Percentiles rank a stretch among this genome's conserved stretches.
Evolutionary conservation across 1,284 basidiomycete genomes (phyloP).

Genomic region (Ceratobasidium theobromae): DNA sequence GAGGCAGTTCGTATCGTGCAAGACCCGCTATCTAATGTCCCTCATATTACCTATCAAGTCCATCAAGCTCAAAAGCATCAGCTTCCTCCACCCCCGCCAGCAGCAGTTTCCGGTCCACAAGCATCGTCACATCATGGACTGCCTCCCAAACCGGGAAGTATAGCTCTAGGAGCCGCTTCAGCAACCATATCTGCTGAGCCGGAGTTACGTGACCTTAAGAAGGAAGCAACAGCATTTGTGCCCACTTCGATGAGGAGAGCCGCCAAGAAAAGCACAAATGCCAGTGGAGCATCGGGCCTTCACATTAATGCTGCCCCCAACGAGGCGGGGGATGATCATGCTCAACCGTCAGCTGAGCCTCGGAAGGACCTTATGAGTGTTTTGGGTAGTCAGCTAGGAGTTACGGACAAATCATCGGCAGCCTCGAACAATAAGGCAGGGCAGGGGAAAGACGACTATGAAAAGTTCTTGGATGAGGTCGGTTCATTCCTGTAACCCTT

Average conservation of each 20-base stretch:
- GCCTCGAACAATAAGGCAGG: conserved; percentile 25
- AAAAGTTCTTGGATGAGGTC: conserved; percentile 74
- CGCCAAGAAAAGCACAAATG: conserved; percentile 10
- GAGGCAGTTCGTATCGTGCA: conserved; percentile 40
- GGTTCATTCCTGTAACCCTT: conserved; percentile 51
- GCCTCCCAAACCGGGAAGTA: conserved; percentile 18
- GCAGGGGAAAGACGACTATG: conserved; percentile 67
- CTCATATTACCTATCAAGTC: conserved; percentile 43
- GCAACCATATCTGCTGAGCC: conserved; percentile 82
- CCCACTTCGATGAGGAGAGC: conserved; percentile 52
- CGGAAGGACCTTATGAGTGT: conserved; percentile 30
- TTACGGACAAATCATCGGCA: neutral
- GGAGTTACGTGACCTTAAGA: conserved; percentile 84
- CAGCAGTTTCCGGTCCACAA: conserved; percentile 4
- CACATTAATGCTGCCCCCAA: conserved; percentile 32
- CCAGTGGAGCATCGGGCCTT: neutral
- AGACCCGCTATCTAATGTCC: conserved; percentile 45
- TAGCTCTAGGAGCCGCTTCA: conserved; percentile 44
- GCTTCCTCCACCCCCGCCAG: conserved; percentile 32
- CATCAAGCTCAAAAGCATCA: conserved; percentile 40
- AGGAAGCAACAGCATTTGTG: conserved; percentile 87
- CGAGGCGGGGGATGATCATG: conserved; percentile 5
- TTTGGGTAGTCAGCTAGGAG: conserved; percentile 29
- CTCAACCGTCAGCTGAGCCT: neutral
- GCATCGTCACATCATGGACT: conserved; percentile 4